A percentile compares a stretch with the other conserved stretches of the same genome.
Conservation (phyloP, 768 basidiomycete species). For the Suillus bovinus region DNA sequence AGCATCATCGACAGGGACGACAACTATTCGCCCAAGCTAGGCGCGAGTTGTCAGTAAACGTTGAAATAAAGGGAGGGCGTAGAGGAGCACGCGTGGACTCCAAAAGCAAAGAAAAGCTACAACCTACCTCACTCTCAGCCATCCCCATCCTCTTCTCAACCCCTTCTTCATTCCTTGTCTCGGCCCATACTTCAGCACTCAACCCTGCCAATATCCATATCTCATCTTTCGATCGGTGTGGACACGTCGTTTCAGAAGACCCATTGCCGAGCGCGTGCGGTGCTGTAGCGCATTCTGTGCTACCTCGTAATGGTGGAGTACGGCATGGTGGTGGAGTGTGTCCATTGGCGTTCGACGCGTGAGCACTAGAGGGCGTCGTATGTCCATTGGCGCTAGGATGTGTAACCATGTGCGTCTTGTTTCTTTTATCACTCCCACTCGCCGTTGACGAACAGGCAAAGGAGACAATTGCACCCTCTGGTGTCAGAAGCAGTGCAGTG, state of each 20-base stretch:
- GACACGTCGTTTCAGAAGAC: background rate
- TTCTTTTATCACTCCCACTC: background rate
- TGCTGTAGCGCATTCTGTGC: background rate
- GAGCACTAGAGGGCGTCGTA: background rate
- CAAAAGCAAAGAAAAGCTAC: background rate
- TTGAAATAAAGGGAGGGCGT: background rate
- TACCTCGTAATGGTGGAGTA: background rate
- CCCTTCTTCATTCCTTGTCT: conserved; percentile 54
- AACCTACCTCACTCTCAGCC: conserved; percentile 75
- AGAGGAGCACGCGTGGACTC: background rate
- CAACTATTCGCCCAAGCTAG: conserved; percentile 71
- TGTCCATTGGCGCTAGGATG: background rate
- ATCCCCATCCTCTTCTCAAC: conserved; percentile 42
- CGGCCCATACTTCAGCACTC: conserved; percentile 76
- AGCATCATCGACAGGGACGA: conserved; percentile 54
- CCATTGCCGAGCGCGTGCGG: no score
- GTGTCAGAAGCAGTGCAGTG: conserved; percentile 70
- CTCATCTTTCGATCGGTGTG: conserved; percentile 62
- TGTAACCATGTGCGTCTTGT: background rate
- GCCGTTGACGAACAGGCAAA: conserved; percentile 51
- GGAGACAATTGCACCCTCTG: conserved; percentile 73
- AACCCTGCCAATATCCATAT: conserved; percentile 73
- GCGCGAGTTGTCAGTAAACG: background rate
- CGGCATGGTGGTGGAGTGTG: background rate
- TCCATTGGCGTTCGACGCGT: background rate